Base-by-base conservation (phyloP, 306 rosid genomes). In the Citrullus colocynthis region DNA sequence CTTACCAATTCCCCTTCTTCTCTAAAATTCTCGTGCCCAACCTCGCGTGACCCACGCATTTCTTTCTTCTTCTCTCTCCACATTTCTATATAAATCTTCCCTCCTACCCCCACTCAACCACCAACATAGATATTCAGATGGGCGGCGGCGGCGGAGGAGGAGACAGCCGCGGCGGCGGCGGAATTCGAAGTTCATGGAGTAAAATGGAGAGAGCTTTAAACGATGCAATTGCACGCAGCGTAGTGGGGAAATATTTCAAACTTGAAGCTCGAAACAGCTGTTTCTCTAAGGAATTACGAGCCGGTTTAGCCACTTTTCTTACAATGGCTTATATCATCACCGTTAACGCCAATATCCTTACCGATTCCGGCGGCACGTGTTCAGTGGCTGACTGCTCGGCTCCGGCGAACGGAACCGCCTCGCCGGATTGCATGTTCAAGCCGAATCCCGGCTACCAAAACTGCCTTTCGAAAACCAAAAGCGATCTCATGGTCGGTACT, bases 281-380 rank as follows among this genome's bases (percentile, higher is more conserved):
- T 36, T 88, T 96, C 80, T 92, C 96, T 0, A 85, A 36, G 36
- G 98, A 92, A 51, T 80, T 92, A 0, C 88, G 99, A 3, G 99
- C 99, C 0, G 98, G 91, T 6, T 81, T 85, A 1, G 97, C 97
- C 74, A 96, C 98, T 30, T 96, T 96, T 51, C 86, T 96, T 75
- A 96, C 99, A 71, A 96, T 96, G 99, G 98, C 96, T 21, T 96
- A 96, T 61, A 96, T 92, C 88, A 90, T 96, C 79, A 86, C 97
- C 6, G 96, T 96, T 83, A 96, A 96, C 78, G 98, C 99, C 81
- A 92, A 95, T 80, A 83, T 96, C 79, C 51, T 92, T 28, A 18
- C 90, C 4, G 91, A 86, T 82, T 91, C 97, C 6, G 99, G 99
- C 0, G 98, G 96, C 14, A 83, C 87, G 0, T 96, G 99, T 78